Evolutionary conservation across 1,284 basidiomycete species (phyloP), one percentile per base, ranked within the genome.

Genomic region (Gymnopus androsaceus): DNA sequence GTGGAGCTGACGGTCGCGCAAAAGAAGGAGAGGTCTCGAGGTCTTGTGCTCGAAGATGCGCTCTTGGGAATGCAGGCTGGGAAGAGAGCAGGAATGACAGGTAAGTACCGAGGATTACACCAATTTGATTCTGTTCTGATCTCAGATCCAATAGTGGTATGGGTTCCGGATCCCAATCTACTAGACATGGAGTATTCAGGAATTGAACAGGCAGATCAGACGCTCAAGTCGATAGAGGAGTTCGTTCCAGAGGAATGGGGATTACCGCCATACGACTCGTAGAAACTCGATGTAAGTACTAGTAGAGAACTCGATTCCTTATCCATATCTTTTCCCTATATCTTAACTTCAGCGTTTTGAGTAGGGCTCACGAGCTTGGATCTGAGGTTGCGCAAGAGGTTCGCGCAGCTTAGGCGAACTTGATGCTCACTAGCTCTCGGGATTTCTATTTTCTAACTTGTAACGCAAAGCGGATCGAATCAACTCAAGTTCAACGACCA

Each of bases 171-270:
- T 65, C 63, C 76, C 12, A 83, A 85, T 55, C 72, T 92, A 7
- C 70, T 84, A n/a, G 69, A 77, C 9, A 67, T 87, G 12, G 75
- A 72, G 15, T 75, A 81, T 58, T 64, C 70, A 30, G 74, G 74
- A 11, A 64, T 67, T 19, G 77, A 84, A 63, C 68, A 65, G 60
- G 75, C 85, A 7, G 84, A 88, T 62, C 76, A 80, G 63, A 76
- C 73, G 2, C 65, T 88, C 14, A 67, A 62, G 42, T 86, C 87
- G 3, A 66, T 92, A 15, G 83, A 86, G 61, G 79, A 85, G 4
- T 91, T 92, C 61, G 72, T 73, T 15, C 89, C 89, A 2, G 86
- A 89, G 62, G 74, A 87, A 55, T 92, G 88, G 87, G 88, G 87
- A 6, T 73, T 92, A 31, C 89, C 90, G 36, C 79, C 88, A 11